A percentile compares a stretch with the other conserved stretches of the same genome.
Evolutionary conservation across 345 rosid genomes (phyloP).

Genomic region (Camelina laxa): DNA sequence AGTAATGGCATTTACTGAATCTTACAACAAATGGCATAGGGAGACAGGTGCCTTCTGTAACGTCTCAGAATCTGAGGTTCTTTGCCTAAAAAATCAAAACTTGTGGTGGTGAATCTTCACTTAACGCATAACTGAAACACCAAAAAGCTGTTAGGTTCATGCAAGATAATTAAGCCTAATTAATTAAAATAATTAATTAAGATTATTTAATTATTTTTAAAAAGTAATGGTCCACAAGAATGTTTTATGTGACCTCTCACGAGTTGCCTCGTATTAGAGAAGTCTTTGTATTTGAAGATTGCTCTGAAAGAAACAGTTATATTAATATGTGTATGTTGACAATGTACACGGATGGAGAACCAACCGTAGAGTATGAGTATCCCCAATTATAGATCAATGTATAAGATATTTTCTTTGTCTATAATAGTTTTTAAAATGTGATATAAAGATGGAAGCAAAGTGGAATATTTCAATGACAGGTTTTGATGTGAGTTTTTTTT

Average conservation of each 20-base stretch:
- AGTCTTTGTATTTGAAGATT: neutral
- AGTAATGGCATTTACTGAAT: slow-evolving; percentile 16
- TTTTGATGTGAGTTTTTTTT: too few species aligned
- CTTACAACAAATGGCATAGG: slow-evolving; percentile 26
- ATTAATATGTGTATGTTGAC: slow-evolving; percentile 3
- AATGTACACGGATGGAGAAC: neutral
- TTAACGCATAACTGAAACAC: neutral
- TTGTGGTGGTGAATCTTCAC: slow-evolving; percentile 39
- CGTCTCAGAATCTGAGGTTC: slow-evolving; percentile 30
- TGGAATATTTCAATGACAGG: neutral
- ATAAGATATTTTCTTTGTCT: too few species aligned
- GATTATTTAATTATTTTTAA: neutral
- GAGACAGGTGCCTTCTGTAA: slow-evolving; percentile 28
- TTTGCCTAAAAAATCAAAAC: slow-evolving; percentile 11
- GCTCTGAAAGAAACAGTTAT: neutral
- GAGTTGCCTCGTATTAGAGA: slow-evolving; percentile 1
- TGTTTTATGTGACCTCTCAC: neutral
- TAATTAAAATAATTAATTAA: neutral
- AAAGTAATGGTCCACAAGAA: slow-evolving; percentile 10
- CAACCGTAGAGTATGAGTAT: neutral
- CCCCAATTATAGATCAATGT: neutral
- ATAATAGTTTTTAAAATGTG: neutral
- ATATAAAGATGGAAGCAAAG: neutral
- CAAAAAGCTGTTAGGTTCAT: slow-evolving; percentile 20
- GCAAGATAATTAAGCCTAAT: slow-evolving; percentile 7